These are phyloP conservation scores for Alternaria triticimaculans DNA, from an alignment of 2,329 filamentous ascomycete species.

Conservation along the genomic window DNA sequence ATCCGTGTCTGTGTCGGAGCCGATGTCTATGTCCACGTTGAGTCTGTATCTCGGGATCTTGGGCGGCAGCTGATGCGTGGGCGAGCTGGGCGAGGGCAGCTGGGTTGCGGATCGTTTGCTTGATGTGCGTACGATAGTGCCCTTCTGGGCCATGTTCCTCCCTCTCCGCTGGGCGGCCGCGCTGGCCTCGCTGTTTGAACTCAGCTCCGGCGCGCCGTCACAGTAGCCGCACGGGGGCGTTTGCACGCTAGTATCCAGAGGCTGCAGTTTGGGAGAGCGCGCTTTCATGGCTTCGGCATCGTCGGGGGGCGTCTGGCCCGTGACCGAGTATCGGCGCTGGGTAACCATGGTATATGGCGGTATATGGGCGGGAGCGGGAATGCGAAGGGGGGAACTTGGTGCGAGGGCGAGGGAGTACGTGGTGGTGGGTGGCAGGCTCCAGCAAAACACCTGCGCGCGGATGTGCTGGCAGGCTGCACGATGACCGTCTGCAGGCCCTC, in stretches of 20 bases:
- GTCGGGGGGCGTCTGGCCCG: slow-evolving; percentile 46
- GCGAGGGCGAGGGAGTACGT: slow-evolving; percentile 16
- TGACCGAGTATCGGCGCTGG: slow-evolving; percentile 48
- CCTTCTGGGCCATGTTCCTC: slow-evolving; percentile 35
- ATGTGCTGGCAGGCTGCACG: slow-evolving; percentile 34
- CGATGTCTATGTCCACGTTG: slow-evolving; percentile 23
- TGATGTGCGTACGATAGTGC: slow-evolving; percentile 36
- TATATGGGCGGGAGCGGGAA: not conserved
- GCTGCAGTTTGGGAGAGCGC: slow-evolving; percentile 44
- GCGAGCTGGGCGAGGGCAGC: slow-evolving; percentile 45
- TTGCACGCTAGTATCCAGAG: slow-evolving; percentile 45
- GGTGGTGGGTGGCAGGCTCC: slow-evolving; percentile 16
- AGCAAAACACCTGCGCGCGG: slow-evolving; percentile 11
- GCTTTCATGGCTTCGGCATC: slow-evolving; percentile 41
- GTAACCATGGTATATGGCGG: slow-evolving; percentile 30
- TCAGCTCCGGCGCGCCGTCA: slow-evolving; percentile 26
- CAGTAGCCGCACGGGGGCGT: slow-evolving; percentile 42
- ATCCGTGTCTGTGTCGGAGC: slow-evolving; percentile 33
- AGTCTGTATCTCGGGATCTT: slow-evolving; percentile 43
- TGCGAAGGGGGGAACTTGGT: not conserved
- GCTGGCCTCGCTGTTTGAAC: slow-evolving; percentile 20
- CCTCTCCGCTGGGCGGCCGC: slow-evolving; percentile 29
- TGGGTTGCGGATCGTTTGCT: slow-evolving; percentile 48
- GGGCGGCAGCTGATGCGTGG: slow-evolving; percentile 41
- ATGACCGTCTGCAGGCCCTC: slow-evolving; percentile 12